phyloP scores from a whole-genome alignment of 805 yeast genomes.

The Pichia rugopelliculosa region DNA sequence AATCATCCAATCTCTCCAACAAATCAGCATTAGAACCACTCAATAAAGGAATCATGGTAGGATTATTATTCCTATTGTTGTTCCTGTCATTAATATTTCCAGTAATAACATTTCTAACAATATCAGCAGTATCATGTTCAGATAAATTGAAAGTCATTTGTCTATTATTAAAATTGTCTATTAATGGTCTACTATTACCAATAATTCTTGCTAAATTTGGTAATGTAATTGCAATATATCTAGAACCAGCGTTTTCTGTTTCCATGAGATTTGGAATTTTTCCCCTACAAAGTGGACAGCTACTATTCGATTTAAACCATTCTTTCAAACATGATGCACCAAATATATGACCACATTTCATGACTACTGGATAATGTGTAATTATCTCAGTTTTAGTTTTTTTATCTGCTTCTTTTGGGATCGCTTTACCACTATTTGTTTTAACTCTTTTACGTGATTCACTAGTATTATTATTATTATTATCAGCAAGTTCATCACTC shows the following conservation, averaged over 20 bases:
- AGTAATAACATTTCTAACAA: background rate
- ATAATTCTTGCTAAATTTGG: conserved; percentile 32
- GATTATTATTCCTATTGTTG: background rate
- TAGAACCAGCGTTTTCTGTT: conserved; percentile 5
- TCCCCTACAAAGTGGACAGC: conserved; percentile 83
- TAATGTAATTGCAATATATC: conserved; percentile 27
- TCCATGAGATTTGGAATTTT: conserved; percentile 33
- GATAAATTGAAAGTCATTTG: conserved; percentile 27
- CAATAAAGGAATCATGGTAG: background rate
- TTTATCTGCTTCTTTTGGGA: conserved; percentile 8
- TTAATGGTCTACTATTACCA: conserved; percentile 24
- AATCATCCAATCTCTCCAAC: background rate
- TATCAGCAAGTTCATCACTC: conserved; percentile 4
- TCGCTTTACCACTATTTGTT: conserved; percentile 3
- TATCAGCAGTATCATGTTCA: conserved; percentile 16
- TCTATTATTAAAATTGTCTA: conserved; percentile 26
- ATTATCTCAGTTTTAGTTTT: conserved; percentile 19
- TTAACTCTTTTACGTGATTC: conserved; percentile 1
- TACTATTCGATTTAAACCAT: conserved; percentile 69
- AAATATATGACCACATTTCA: conserved; percentile 85
- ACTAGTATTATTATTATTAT: background rate
- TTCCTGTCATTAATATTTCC: background rate
- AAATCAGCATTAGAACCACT: background rate
- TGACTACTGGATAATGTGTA: conserved; percentile 56
- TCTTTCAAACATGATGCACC: conserved; percentile 78